phyloP scores from a whole-genome alignment of 192 early-diverging fungal genomes.

The Powellomyces hirtus region DNA sequence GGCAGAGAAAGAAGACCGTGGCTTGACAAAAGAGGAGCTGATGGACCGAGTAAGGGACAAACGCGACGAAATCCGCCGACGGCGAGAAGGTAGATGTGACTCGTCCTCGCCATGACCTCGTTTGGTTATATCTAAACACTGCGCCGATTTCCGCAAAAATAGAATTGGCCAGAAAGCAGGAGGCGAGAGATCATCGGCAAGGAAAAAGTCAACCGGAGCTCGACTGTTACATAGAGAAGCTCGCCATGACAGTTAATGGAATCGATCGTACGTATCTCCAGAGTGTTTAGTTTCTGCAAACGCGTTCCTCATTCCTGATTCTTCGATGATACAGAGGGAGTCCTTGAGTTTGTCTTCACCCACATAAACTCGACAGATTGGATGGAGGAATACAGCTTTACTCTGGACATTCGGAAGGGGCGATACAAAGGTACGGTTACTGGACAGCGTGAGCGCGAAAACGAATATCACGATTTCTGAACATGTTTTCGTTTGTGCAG shows the following conservation, averaged over 20 bases:
- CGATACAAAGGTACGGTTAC: conserved; percentile 48
- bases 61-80: conserved; percentile 48
- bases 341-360: conserved; percentile 66
- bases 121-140: no score
- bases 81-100: conserved; percentile 48
- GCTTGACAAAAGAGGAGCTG: conserved; percentile 30
- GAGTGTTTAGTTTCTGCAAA: neutral
- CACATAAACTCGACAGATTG: conserved; percentile 59
- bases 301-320: neutral
- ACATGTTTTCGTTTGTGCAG: no score
- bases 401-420: conserved; percentile 55
- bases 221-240: conserved; percentile 52
- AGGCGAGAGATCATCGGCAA: conserved; percentile 30
- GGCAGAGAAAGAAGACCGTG: conserved; percentile 39
- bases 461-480: neutral
- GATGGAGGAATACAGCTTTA: conserved; percentile 48
- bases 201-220: conserved; percentile 58
- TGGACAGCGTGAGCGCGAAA: neutral
- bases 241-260: conserved; percentile 46
- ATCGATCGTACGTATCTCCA: conserved; percentile 29
- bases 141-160: no score
- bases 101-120: no score
- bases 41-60: conserved; percentile 37
- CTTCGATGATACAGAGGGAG: conserved; percentile 32
- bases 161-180: conserved; percentile 3